Evolutionary conservation across 2,329 filamentous ascomycete species (phyloP), one percentile per base, ranked within the genome.

Genomic region (Aureobasidium zeae): DNA sequence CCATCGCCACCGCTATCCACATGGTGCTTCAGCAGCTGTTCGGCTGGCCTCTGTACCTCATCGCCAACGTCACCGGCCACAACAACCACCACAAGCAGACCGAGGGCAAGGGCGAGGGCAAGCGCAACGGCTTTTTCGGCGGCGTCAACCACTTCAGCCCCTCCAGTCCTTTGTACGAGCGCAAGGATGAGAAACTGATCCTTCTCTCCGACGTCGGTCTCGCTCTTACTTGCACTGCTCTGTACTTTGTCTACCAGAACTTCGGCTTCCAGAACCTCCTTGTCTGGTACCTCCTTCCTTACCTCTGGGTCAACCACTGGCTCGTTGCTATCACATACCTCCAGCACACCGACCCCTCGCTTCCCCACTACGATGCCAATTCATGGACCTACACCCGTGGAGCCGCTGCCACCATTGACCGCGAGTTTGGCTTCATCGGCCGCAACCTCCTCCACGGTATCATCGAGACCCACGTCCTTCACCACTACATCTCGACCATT

Each of bases 281-380:
- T 48, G 83, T 98, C 51, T 96, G 91, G 89, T 98, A 98, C 70
- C 79, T 88, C 59, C 61, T 93, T 47, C 91, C 91, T 26, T 98
- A 96, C 65, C 73, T 95, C 49, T 95, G 89, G 89, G 88, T 95
- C 45, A 94, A 96, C 77, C 87, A 95, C 77, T 96, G 89, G 89
- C 83, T 96, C 45, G 88, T 96, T 54, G 88, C 88, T 63, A 96
- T 96, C 65, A 96, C 89, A 55, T 96, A 80, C 76, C 79, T 96
- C 51, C 89, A 96, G 69, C 89, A 96, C 77, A 95, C 89, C 60
- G 88, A 96, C 64, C 88, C 88, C 35, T 79, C 83, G 30, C 83
- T 96, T 33, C 89, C 89, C 48, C 89, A 96, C 74, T 96, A 96
- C 74, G 77, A 81, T 45, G 76, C 79, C 48, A 75, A 83, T 51